phyloP scores from a whole-genome alignment of 108 stramenopile genomes.

The Phaeodactylum tricornutum region DNA sequence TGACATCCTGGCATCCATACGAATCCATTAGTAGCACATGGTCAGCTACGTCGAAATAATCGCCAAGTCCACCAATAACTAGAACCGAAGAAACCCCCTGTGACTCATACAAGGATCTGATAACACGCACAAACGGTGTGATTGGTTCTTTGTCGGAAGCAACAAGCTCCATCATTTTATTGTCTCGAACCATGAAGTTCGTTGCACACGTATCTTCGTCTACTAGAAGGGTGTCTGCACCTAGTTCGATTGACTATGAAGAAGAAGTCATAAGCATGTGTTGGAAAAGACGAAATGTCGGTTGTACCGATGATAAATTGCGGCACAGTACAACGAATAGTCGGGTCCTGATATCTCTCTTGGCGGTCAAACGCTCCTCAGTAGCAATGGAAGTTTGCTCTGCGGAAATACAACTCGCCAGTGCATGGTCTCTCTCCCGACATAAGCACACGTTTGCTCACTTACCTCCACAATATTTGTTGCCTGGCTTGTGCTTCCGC shows the following conservation, averaged over 20 bases:
- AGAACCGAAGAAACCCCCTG: slow-evolving; percentile 77
- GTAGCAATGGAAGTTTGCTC: too few species aligned
- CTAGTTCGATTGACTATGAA: slow-evolving; percentile 69
- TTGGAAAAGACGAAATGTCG: too few species aligned
- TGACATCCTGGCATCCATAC: slow-evolving; percentile 78
- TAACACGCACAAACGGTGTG: slow-evolving; percentile 86
- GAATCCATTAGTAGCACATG: slow-evolving; percentile 86
- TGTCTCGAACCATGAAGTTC: slow-evolving; percentile 94
- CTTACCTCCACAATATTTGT: slow-evolving; percentile 86
- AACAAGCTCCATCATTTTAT: slow-evolving; percentile 89
- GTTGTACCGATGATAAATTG: too few species aligned
- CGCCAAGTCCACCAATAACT: slow-evolving; percentile 90
- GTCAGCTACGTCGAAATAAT: slow-evolving; percentile 93
- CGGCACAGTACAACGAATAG: too few species aligned
- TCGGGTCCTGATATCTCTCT: too few species aligned
- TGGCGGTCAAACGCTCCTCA: too few species aligned
- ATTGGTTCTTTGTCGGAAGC: slow-evolving; percentile 91
- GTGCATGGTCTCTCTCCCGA: too few species aligned
- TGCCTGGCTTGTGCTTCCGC: slow-evolving; percentile 92
- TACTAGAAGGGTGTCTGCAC: slow-evolving; percentile 79
- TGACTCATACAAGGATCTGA: slow-evolving; percentile 69
- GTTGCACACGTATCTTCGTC: slow-evolving; percentile 92
- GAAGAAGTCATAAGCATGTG: too few species aligned
- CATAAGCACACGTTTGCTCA: too few species aligned
- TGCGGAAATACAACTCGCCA: too few species aligned